Base-by-base conservation (phyloP, 148 eudicot species). In the Nyssa sinensis region DNA sequence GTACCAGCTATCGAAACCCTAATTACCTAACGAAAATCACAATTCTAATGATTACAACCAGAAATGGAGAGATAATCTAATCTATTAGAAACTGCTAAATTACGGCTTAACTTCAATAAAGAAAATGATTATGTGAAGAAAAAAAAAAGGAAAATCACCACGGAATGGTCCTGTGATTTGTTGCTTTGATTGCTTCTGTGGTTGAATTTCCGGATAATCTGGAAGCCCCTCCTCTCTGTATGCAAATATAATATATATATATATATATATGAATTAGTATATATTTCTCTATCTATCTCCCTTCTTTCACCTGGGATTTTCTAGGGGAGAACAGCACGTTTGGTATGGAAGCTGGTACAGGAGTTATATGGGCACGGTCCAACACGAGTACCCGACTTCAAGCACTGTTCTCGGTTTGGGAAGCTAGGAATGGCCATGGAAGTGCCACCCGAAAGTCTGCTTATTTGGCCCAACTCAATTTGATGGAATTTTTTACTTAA, bases 1-100 rank as follows among this genome's bases (percentile, higher is more conserved):
- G 29, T 39, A 69, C 4, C 19, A 53, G 53, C 7, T 39, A 17
- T 33, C 25, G 33, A 71, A 58, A 25, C 74, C 74, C 74, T 71
- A 71, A 9, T 29, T 24, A 23, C 29, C 11, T 68, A 34, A 21
- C 2, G 16, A 17, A 1, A 21, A 51, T 28, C 31, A 7, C 14
- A 32, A 21, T 7, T n/a, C 8, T 27, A 27, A 27, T n/a, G n/a
- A n/a, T n/a, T n/a, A n/a, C n/a, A n/a, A n/a, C n/a, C n/a, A n/a
- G n/a, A n/a, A n/a, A n/a, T n/a, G n/a, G n/a, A n/a, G n/a, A n/a
- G n/a, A n/a, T n/a, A n/a, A n/a, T n/a, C n/a, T n/a, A n/a, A n/a
- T n/a, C 17, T 12, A 44, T 23, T 31, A 21, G 58, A 70, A 30
- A 17, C 29, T 16, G n/a, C 23, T 19, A 19, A 30, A 57, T n/a